Base-by-base conservation (phyloP, 2,329 filamentous ascomycete genomes). In the Fusarium anthophilum region DNA sequence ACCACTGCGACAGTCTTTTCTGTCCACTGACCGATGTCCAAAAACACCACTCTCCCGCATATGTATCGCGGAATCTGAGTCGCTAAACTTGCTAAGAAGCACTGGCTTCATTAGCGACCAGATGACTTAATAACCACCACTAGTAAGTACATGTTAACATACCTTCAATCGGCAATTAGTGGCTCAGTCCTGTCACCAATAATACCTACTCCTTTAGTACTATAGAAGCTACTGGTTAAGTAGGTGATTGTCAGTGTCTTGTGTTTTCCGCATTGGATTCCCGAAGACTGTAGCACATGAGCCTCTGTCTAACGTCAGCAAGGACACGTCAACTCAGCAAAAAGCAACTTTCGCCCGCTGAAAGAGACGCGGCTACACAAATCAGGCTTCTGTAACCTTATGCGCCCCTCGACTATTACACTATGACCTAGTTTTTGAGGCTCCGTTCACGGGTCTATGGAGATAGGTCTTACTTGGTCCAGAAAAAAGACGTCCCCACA, bases 401-500 rank as follows among this genome's bases (percentile, higher is more conserved):
- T 53, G 51, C 41, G 50, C 35, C 18, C 30, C 26, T 45, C 45
- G 26, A 20, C 22, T n/a, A 45, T 13, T 51, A 37, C 35, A 47
- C 28, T 63, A 54, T 71, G 62, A 63, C 53, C 44, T 58, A 45
- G 48, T 51, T 62, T 63, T 47, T 41, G 18, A 69, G 64, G 53
- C 63, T 63, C 53, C 59, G 39, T 35, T 48, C 41, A 26, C 26
- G 30, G 26, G 57, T 15, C 41, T 47, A 38, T 57, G 30, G n/a
- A 22, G 6, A 43, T 44, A 57, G 24, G 60, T 56, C 45, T 43
- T 47, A 22, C 35, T 38, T 43, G 32, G 28, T 17, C 39, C 47
- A 22, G 54, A 71, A 64, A 70, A 70, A 39, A 38, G 44, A 28
- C 35, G 51, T 68, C 57, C 43, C 72, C 72, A 74, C 72, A 48